Evolutionary conservation across 768 basidiomycete species (phyloP).

Genomic region (Boletus huronensis): DNA sequence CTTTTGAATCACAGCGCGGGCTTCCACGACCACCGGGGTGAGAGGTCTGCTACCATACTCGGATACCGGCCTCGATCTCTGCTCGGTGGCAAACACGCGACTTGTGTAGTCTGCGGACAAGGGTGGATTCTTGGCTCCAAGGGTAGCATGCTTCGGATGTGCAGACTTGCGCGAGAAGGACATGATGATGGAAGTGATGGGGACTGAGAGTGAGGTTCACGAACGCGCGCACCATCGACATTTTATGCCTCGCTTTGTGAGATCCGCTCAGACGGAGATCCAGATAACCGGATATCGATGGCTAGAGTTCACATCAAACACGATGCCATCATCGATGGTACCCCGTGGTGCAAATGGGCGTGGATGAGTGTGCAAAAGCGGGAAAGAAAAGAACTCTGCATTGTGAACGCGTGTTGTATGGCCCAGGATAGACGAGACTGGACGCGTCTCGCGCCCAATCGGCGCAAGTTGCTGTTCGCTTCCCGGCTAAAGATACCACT

Average conservation of each 20-base stretch:
- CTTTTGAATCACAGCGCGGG: slow-evolving; percentile 19
- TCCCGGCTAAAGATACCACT: background rate
- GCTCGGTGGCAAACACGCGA: slow-evolving; percentile 5
- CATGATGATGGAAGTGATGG: slow-evolving; percentile 9
- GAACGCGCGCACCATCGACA: background rate
- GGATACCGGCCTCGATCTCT: slow-evolving; percentile 17
- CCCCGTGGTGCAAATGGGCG: background rate
- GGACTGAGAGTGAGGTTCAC: background rate
- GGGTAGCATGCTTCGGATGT: slow-evolving; percentile 6
- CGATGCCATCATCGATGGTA: slow-evolving; percentile 16
- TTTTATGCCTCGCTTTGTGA: slow-evolving; percentile 13
- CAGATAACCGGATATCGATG: slow-evolving; percentile 1
- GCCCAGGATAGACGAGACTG: background rate
- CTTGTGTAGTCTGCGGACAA: slow-evolving; percentile 11
- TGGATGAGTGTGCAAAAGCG: slow-evolving; percentile 6
- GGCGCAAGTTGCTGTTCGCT: background rate
- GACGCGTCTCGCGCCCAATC: background rate
- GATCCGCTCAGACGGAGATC: background rate
- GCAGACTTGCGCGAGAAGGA: slow-evolving; percentile 13
- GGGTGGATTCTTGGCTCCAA: slow-evolving; percentile 7
- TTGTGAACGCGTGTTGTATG: slow-evolving; percentile 4
- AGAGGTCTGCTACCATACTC: slow-evolving; percentile 17
- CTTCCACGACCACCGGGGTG: slow-evolving; percentile 12
- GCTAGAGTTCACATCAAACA: background rate
- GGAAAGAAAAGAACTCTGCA: slow-evolving; percentile 1